Evolutionary conservation across 1,139 yeast genomes (phyloP), one percentile per base, ranked within the genome.

Genomic region (Yamadazyma membranifaciens): DNA sequence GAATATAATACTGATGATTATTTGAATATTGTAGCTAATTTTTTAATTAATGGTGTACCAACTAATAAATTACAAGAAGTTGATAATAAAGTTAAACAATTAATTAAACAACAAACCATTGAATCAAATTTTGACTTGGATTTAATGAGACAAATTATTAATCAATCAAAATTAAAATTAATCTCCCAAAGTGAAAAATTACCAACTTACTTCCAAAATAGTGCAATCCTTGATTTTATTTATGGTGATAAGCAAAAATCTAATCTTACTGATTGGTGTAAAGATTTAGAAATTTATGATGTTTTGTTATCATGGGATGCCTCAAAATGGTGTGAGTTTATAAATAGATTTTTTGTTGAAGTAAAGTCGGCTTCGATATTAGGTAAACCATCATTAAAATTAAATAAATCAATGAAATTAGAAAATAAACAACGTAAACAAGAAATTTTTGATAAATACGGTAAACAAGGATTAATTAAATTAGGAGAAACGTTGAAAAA

Each of bases 11-110:
- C 92, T 1, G 92, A 85, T 50, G 87, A 83, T 54, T 89, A 75
- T 58, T 62, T 76, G 38, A 70, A 78, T 44, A 75, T 86, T 1
- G 79, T 78, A 7, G 62, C 86, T 28, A 78, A 78, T 49, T 60
- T 89, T 43, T 71, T 73, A 34, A 60, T 87, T 24, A 75, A 75
- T 38, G 94, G 95, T 41, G 94, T 92, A 11, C 96, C 97, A 2
- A 75, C 87, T 1, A 83, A 74, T 11, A 71, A 69, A 44, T 62
- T 88, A 10, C 60, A 66, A 5, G 74, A 67, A 13, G 78, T 87
- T 1, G 83, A 80, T 41, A 52, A 55, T 1, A 73, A 71, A 42
- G 65, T 84, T 12, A 63, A 83, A 31, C 62, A 67, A 4, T 60
- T 87, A 14, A 56, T 91, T 38, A 52, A 59, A 29, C 67, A 68